A percentile compares a stretch with the other conserved stretches of the same genome.
phyloP scores from a whole-genome alignment of 345 rosid species.

The Angophora floribunda region DNA sequence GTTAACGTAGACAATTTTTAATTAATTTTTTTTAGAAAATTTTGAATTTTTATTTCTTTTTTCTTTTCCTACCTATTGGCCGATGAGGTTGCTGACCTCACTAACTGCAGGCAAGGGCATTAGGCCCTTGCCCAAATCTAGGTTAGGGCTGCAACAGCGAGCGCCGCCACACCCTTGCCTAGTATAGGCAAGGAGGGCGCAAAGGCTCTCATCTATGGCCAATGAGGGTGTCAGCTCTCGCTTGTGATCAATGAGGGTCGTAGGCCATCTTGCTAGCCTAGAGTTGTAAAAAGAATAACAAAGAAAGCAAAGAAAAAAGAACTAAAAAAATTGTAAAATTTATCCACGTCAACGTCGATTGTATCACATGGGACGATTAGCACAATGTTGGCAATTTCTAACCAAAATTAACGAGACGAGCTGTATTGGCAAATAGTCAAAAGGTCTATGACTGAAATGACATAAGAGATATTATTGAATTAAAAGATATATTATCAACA shows the following conservation, averaged over 20 bases:
- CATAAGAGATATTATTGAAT: background rate
- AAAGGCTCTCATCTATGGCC: rapidly evolving
- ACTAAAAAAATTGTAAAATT: too few relatives aligned
- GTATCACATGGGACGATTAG: rapidly evolving
- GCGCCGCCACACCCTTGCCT: background rate
- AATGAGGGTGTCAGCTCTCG: background rate
- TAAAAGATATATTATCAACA: background rate
- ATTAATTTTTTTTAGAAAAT: too few relatives aligned
- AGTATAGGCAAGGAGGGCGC: background rate
- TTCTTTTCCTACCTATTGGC: background rate
- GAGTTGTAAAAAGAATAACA: too few relatives aligned
- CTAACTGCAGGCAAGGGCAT: background rate
- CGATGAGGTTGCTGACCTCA: background rate
- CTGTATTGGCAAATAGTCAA: too few relatives aligned
- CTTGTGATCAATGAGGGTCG: rapidly evolving
- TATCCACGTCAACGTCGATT: rapidly evolving
- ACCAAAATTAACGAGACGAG: background rate
- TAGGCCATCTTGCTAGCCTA: background rate
- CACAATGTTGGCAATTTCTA: background rate
- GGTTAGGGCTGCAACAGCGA: background rate
- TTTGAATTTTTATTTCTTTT: background rate
- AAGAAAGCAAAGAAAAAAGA: too few relatives aligned
- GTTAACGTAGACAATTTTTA: too few relatives aligned
- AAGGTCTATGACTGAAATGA: background rate
- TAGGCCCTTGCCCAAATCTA: background rate